Evolutionary conservation across 2,329 filamentous ascomycete species (phyloP).

Genomic region (Colletotrichum sp.): DNA sequence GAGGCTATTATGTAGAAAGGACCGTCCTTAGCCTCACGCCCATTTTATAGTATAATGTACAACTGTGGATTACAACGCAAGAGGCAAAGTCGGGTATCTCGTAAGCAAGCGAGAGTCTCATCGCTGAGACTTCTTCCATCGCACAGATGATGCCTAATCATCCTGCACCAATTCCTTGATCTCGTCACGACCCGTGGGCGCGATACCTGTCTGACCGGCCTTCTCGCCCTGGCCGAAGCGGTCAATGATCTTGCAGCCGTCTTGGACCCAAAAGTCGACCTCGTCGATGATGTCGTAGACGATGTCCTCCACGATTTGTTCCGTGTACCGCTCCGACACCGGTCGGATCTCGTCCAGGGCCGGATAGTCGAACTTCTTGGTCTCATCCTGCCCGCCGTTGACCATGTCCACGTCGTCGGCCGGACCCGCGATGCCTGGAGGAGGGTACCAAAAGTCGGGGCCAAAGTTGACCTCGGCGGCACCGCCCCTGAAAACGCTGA

Average conservation of each 20-base stretch:
- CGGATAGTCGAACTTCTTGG: neutral
- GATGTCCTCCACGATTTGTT: constrained; percentile 94
- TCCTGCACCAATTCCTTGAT: constrained; percentile 72
- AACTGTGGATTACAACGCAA: constrained; percentile 2
- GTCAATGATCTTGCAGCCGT: constrained; percentile 58
- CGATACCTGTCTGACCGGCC: constrained; percentile 47
- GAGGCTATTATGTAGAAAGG: neutral
- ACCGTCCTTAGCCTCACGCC: neutral
- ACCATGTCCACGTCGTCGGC: constrained; percentile 55
- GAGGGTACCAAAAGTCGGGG: constrained; percentile 89
- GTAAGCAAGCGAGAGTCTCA: constrained; percentile 1
- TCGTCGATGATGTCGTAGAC: constrained; percentile 95
- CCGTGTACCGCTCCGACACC: constrained; percentile 80
- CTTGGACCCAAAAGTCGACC: constrained; percentile 85
- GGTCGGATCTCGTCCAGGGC: constrained; percentile 52
- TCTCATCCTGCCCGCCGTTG: constrained; percentile 18
- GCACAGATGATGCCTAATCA: constrained; percentile 43
- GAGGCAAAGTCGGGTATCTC: constrained; percentile 12
- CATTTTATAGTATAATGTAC: neutral
- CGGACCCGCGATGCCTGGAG: constrained; percentile 56
- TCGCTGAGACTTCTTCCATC: neutral
- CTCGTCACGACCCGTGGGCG: constrained; percentile 53
- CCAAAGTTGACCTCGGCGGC: constrained; percentile 95
- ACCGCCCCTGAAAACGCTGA: constrained; percentile 90
- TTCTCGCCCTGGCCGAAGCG: constrained; percentile 41